Evolutionary conservation across 345 rosid species (phyloP), one percentile per base, ranked within the genome.

Genomic region (Hypericum androsaemum): DNA sequence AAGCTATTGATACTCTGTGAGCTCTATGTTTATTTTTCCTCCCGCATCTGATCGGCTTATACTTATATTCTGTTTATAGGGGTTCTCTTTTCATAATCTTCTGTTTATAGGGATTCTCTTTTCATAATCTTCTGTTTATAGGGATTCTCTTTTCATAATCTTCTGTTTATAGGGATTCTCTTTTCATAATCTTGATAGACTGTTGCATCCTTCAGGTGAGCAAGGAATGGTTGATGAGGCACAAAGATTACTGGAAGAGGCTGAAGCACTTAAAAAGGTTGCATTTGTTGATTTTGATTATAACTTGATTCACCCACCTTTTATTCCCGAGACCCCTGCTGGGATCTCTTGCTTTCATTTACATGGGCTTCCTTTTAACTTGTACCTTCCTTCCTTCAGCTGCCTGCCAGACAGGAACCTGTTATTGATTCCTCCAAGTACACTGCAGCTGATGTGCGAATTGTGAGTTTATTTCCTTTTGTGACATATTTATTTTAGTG

Each of bases 201-300:
- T 8, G 64, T 12, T 37, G 6, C 41, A 37, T 61, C 61, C 37
- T 41, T 41, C 64, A 90, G 98, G 98, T 52, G 97, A 92, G 73
- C 95, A 81, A 74, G 99, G 99, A 64, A 85, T 92, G 99, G 90
- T 92, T 54, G 99, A 92, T 64, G 99, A 92, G 70, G 99, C 99
- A 49, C 99, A 92, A 67, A 92, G 83, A 60, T 97, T 94, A 40
- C 55, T 92, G 69, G 99, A 92, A 78, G 97, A 92, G 71, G 99
- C 99, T 59, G 99, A 88, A 71, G 97, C 97, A 56, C 97, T 92
- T 43, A 92, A 86, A 73, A 92, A 92, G 99, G 99, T 92, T 53
- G 42, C 41, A 47, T 41, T 57, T 47, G 41, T 43, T 22, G 28
- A 44, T 37, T 52, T 8, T 36, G n/a, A 36, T 10, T 10, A 1